phyloP scores from a whole-genome alignment of 164 flowering plant genomes.

The Chimonanthus salicifolius region DNA sequence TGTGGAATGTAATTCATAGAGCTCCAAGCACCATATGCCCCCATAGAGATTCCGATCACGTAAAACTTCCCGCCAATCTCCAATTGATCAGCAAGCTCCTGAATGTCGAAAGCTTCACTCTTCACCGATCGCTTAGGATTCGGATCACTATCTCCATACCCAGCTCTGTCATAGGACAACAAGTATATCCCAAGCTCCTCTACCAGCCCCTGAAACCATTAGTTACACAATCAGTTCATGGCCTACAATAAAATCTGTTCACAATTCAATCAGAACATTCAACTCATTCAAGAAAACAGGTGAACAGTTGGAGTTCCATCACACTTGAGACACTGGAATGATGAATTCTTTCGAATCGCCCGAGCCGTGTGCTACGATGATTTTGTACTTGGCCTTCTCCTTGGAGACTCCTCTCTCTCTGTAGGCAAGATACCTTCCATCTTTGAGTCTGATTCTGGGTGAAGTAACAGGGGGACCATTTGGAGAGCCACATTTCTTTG shows the following conservation, averaged over 20 bases:
- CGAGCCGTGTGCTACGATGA: constrained; percentile 44
- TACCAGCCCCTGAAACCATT: constrained; percentile 38
- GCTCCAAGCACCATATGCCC: constrained; percentile 41
- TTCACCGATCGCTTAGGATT: constrained; percentile 43
- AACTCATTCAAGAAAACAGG: neutral
- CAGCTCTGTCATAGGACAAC: constrained; percentile 44
- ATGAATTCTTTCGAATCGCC: constrained; percentile 34
- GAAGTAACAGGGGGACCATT: constrained; percentile 49
- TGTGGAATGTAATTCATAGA: constrained; percentile 37
- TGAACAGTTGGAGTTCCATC: neutral
- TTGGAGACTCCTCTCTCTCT: constrained; percentile 44
- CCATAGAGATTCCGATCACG: constrained; percentile 45
- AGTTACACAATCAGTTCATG: neutral
- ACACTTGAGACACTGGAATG: constrained; percentile 33
- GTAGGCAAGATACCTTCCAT: constrained; percentile 62
- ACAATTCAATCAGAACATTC: neutral
- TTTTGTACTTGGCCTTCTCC: constrained; percentile 42
- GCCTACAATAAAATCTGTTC: neutral
- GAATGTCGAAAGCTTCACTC: constrained; percentile 54
- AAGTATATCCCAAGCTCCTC: constrained; percentile 44
- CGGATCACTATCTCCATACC: constrained; percentile 19
- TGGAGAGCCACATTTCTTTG: constrained; percentile 43
- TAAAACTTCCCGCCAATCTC: constrained; percentile 48
- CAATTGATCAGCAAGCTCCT: constrained; percentile 56
- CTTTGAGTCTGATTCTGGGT: constrained; percentile 45